These are phyloP conservation scores for Exophiala lecanii-corni DNA, from an alignment of 2,329 filamentous ascomycete genomes.

Conservation along the genomic window DNA sequence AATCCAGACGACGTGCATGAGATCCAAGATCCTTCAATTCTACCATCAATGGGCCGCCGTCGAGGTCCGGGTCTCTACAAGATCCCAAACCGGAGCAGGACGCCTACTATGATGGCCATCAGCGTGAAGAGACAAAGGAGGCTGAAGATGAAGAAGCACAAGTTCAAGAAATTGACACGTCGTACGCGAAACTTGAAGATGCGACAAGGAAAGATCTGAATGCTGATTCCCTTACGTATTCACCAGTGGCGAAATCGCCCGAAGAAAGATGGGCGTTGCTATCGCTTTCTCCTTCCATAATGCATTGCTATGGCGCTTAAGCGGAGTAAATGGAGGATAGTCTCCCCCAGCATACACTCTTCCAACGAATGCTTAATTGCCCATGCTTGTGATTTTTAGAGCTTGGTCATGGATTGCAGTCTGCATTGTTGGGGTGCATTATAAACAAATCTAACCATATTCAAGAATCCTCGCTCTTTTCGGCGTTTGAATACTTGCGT, in stretches of 20 bases:
- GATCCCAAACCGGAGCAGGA: slow-evolving; percentile 29
- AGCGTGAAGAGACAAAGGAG: slow-evolving; percentile 89
- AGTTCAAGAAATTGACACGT: slow-evolving; percentile 99
- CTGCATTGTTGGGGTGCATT: too few relatives aligned
- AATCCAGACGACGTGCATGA: background rate
- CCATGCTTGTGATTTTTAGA: too few relatives aligned
- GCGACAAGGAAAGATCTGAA: slow-evolving; percentile 62
- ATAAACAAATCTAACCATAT: too few relatives aligned
- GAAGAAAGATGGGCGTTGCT: background rate
- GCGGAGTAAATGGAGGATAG: too few relatives aligned
- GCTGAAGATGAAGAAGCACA: slow-evolving; percentile 99
- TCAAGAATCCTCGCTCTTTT: too few relatives aligned
- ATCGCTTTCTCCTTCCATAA: too few relatives aligned
- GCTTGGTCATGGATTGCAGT: too few relatives aligned
- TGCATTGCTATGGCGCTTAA: background rate
- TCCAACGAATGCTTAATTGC: too few relatives aligned
- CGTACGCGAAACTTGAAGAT: slow-evolving; percentile 81
- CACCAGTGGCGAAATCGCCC: too few relatives aligned
- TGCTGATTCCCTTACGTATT: background rate
- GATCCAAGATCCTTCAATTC: background rate
- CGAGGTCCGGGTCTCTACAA: slow-evolving; percentile 32
- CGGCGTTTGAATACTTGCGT: too few relatives aligned
- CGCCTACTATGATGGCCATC: slow-evolving; percentile 66
- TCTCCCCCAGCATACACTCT: too few relatives aligned
- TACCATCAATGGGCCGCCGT: slow-evolving; percentile 9